phyloP scores from a whole-genome alignment of 139 green algal species.

The Chlorella sorokiniana region DNA sequence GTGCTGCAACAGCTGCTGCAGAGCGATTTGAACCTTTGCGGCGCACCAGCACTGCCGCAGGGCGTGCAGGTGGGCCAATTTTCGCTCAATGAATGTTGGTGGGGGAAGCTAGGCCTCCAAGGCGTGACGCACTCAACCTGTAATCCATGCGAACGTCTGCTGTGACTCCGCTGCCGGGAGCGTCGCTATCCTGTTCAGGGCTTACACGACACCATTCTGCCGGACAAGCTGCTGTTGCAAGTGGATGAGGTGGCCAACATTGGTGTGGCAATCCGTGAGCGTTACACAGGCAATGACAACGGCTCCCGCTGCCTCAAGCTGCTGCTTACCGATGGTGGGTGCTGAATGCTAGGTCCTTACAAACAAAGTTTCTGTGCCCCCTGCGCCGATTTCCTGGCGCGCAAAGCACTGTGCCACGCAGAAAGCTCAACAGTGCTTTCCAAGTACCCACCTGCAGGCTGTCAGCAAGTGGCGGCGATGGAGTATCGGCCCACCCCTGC shows the following conservation, averaged over 20 bases:
- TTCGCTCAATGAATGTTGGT: background rate
- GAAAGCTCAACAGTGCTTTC: background rate
- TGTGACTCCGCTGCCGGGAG: background rate
- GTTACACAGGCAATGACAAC: constrained; percentile 62
- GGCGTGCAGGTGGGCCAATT: constrained; percentile 3
- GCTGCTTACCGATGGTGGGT: constrained; percentile 73
- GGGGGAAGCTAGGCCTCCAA: too few species aligned
- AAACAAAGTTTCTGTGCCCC: background rate
- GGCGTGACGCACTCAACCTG: too few species aligned
- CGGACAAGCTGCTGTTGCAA: constrained; percentile 72
- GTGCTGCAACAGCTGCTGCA: constrained; percentile 22
- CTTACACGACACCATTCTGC: constrained; percentile 54
- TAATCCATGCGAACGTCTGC: too few species aligned
- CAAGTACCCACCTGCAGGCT: constrained; percentile 46
- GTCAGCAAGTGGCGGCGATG: constrained; percentile 47
- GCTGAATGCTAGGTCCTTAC: background rate
- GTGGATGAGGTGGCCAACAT: constrained; percentile 77
- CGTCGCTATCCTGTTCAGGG: constrained; percentile 34
- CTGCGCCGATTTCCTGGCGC: background rate
- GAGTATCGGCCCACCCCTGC: constrained; percentile 46
- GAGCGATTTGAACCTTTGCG: constrained; percentile 15
- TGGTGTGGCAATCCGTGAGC: constrained; percentile 55
- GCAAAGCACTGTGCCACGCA: background rate
- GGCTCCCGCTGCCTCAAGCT: constrained; percentile 67
- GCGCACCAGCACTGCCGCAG: background rate